phyloP scores from a whole-genome alignment of 1,139 yeast species.

The Diutina catenulata region DNA sequence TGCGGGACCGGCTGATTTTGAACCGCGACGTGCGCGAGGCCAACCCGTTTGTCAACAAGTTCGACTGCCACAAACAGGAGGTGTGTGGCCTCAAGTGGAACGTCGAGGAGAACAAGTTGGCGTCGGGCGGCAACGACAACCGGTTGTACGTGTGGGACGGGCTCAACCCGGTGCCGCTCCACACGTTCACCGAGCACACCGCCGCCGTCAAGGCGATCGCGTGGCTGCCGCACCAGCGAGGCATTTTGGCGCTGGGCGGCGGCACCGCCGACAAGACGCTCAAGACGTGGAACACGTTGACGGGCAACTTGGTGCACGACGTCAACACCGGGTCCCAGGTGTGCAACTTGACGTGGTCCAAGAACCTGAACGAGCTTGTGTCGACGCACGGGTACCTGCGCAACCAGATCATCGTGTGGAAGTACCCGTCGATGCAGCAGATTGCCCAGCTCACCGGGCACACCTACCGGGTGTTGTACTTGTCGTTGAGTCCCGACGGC shows the following conservation, averaged over 20 bases:
- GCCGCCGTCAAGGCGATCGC: conserved; percentile 96
- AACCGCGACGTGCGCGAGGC: conserved; percentile 89
- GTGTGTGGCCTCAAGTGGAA: conserved; percentile 97
- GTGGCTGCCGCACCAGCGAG: conserved; percentile 97
- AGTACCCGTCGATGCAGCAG: conserved; percentile 86
- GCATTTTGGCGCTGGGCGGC: conserved; percentile 89
- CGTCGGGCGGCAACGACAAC: conserved; percentile 93
- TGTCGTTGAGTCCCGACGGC: conserved; percentile 93
- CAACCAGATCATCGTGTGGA: conserved; percentile 91
- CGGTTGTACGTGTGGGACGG: conserved; percentile 84
- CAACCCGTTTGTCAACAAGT: conserved; percentile 62
- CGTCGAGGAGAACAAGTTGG: conserved; percentile 72
- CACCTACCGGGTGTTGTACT: conserved; percentile 80
- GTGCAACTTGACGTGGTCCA: conserved; percentile 89
- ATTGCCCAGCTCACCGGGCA: conserved; percentile 92
- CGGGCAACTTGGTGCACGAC: conserved; percentile 63
- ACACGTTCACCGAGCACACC: conserved; percentile 68
- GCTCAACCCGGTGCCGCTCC: conserved; percentile 52
- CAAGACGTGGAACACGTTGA: conserved; percentile 85
- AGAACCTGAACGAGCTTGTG: conserved; percentile 81
- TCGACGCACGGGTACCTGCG: conserved; percentile 93
- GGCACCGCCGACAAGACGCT: conserved; percentile 92
- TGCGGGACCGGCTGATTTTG: conserved; percentile 71
- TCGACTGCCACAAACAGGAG: conserved; percentile 80
- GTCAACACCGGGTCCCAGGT: conserved; percentile 94